Conservation (phyloP, 768 basidiomycete genomes). For the Tylopilus subfusipes region DNA sequence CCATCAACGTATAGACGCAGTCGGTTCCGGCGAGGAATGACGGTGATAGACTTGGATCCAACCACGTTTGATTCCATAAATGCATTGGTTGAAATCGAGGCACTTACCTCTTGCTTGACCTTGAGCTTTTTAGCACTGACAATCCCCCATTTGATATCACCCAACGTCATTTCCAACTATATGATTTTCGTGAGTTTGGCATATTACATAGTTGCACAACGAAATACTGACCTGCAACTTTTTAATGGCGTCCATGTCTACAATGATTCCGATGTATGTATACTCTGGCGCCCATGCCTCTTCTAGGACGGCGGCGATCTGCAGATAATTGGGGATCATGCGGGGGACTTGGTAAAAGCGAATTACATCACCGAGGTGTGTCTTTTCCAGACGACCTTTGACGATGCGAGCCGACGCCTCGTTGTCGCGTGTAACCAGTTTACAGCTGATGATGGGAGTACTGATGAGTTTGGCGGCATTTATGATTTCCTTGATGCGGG, state of each 20-base stretch:
- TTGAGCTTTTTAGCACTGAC: conserved; percentile 85
- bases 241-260: conserved; percentile 84
- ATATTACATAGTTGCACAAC: background rate
- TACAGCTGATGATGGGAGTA: conserved; percentile 98
- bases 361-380: conserved; percentile 85
- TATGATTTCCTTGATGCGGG: conserved; percentile 99
- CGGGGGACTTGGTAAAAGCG: background rate
- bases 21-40: conserved; percentile 70
- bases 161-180: conserved; percentile 87
- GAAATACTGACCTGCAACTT: conserved; percentile 67
- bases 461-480: conserved; percentile 97
- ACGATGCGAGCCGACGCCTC: conserved; percentile 98
- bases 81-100: background rate
- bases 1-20: conserved; percentile 78
- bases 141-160: conserved; percentile 92
- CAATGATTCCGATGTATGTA: conserved; percentile 89
- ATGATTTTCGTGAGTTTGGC: background rate
- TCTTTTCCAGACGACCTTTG: conserved; percentile 94
- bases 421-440: conserved; percentile 76
- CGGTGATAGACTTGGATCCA: conserved; percentile 62
- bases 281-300: conserved; percentile 95
- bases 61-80: background rate
- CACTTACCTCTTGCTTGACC: conserved; percentile 75
- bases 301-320: conserved; percentile 91
- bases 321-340: background rate